Evolutionary conservation across 2,329 filamentous ascomycete genomes (phyloP).

Genomic region (Fusarium torulosum): DNA sequence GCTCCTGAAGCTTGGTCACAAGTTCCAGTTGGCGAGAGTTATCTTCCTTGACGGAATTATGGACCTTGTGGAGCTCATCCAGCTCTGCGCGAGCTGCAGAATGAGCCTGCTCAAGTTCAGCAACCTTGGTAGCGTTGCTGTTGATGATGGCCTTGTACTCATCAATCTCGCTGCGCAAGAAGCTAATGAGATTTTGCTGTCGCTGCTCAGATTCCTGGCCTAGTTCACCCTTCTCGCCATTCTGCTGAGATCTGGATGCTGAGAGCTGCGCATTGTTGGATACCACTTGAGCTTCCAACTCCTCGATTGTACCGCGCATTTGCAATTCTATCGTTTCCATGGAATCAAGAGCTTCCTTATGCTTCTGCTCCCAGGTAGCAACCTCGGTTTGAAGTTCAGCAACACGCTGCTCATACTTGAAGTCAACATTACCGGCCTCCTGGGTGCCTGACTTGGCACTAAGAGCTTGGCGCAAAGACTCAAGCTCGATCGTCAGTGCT

Average conservation of each 20-base stretch:
- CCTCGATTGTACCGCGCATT: constrained; percentile 77
- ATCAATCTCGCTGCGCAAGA: constrained; percentile 80
- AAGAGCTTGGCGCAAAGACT: constrained; percentile 71
- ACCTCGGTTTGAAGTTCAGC: constrained; percentile 78
- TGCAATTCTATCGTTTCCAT: constrained; percentile 80
- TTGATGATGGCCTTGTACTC: constrained; percentile 82
- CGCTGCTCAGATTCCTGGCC: constrained; percentile 62
- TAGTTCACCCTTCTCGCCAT: constrained; percentile 57
- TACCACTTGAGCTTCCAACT: constrained; percentile 73
- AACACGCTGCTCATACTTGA: constrained; percentile 69
- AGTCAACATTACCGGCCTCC: constrained; percentile 50
- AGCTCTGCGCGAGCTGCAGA: constrained; percentile 74
- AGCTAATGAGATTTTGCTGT: constrained; percentile 70
- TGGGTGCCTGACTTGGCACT: constrained; percentile 44
- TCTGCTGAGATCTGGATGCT: constrained; percentile 57
- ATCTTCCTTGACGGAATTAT: constrained; percentile 64
- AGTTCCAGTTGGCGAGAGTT: constrained; percentile 61
- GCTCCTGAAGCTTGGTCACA: constrained; percentile 66
- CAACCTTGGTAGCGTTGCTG: constrained; percentile 75
- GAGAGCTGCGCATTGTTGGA: constrained; percentile 66
- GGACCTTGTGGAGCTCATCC: constrained; percentile 72
- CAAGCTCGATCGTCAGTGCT: constrained; percentile 78
- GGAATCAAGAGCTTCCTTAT: constrained; percentile 75
- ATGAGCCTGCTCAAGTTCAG: constrained; percentile 80
- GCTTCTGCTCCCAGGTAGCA: constrained; percentile 79